Conservation (phyloP, 208 protist genomes). For the Angomonas ambiguus region DNA sequence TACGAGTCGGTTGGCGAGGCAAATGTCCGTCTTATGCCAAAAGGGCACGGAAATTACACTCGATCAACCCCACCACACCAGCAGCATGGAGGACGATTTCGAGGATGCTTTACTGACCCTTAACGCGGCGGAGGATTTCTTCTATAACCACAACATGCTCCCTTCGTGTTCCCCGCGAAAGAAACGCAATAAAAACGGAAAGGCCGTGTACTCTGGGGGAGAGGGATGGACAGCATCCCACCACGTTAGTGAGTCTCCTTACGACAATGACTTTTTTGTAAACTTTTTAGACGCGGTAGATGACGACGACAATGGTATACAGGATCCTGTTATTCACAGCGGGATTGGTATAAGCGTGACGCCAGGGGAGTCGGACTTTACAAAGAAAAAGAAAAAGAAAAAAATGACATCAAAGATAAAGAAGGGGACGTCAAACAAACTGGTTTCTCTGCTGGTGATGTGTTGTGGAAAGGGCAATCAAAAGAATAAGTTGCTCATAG, state of each 20-base stretch:
- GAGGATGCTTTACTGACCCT: neutral
- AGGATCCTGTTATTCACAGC: too few relatives aligned
- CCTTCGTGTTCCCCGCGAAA: neutral
- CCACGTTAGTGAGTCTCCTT: too few relatives aligned
- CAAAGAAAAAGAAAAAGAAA: constrained; percentile 1
- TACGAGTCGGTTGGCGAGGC: neutral
- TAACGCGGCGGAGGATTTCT: neutral
- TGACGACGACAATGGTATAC: too few relatives aligned
- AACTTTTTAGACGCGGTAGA: neutral
- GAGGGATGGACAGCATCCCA: too few relatives aligned
- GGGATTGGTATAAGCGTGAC: too few relatives aligned
- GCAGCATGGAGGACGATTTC: neutral
- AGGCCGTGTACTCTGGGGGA: too few relatives aligned
- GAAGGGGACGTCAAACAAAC: neutral
- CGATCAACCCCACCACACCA: neutral
- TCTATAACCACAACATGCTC: neutral
- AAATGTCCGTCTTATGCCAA: neutral
- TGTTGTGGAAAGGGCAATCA: neutral
- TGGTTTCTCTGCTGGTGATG: neutral
- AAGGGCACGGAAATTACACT: neutral
- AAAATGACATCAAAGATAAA: neutral
- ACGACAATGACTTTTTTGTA: neutral
- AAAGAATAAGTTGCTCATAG: neutral
- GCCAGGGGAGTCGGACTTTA: too few relatives aligned
- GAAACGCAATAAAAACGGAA: too few relatives aligned